A percentile compares a stretch with the other conserved stretches of the same genome.
Evolutionary conservation across 306 rosid genomes (phyloP).

Genomic region (Inga oerstediana): DNA sequence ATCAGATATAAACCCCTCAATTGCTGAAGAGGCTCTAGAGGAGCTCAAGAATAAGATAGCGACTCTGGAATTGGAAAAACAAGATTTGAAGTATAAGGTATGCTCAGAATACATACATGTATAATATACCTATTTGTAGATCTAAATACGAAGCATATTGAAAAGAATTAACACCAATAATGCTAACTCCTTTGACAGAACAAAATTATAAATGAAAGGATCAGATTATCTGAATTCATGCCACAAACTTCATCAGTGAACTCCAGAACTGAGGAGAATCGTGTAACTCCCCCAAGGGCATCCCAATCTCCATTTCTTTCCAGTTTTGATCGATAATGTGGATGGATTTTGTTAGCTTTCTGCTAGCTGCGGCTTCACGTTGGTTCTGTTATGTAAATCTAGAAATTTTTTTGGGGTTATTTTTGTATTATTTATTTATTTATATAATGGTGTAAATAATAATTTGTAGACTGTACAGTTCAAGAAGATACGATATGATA

Average conservation of each 20-base stretch:
- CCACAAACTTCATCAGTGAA: conserved; percentile 69
- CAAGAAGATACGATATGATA: background rate
- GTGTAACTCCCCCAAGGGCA: conserved; percentile 56
- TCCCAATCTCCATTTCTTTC: conserved; percentile 72
- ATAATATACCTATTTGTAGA: background rate
- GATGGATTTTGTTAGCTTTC: conserved; percentile 25
- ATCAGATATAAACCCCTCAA: conserved; percentile 55
- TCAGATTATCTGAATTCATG: conserved; percentile 60
- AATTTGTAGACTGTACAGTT: conserved; percentile 27
- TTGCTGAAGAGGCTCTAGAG: conserved; percentile 79
- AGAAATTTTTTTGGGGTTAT: background rate
- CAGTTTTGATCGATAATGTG: conserved; percentile 69
- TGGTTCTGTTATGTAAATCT: background rate
- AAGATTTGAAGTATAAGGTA: conserved; percentile 83
- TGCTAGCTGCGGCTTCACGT: conserved; percentile 20
- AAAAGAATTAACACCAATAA: background rate
- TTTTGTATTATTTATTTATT: conserved; percentile 23
- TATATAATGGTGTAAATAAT: conserved; percentile 40
- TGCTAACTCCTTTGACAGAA: conserved; percentile 48
- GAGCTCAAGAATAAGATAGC: conserved; percentile 55
- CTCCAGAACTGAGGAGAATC: conserved; percentile 57
- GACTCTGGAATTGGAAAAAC: conserved; percentile 67
- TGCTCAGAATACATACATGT: background rate
- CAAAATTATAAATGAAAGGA: conserved; percentile 64
- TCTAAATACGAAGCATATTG: background rate